Percentiles rank a stretch among this genome's conserved stretches.
These are phyloP conservation scores for Ophiostoma quercus DNA, from an alignment of 2,329 filamentous ascomycete genomes.

Conservation along the genomic window DNA sequence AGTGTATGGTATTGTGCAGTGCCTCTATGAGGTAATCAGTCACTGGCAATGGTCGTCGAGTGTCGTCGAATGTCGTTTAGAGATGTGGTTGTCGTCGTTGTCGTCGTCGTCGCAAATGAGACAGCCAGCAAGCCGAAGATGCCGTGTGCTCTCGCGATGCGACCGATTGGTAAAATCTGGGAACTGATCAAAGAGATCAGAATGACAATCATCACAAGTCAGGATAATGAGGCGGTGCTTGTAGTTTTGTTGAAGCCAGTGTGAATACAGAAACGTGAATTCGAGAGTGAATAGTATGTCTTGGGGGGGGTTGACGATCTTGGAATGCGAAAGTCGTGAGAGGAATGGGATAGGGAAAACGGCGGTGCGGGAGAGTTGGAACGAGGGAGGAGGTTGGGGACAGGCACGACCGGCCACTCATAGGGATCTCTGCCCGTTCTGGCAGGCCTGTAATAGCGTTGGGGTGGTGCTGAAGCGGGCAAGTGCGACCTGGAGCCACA, in stretches of 20 bases:
- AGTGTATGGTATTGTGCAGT: background rate
- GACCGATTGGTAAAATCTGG: background rate
- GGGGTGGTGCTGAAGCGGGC: conserved; percentile 14
- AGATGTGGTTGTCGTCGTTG: background rate
- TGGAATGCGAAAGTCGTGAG: conserved; percentile 16
- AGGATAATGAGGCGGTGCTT: conserved; percentile 9
- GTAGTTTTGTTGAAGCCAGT: conserved; percentile 15
- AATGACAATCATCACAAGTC: background rate
- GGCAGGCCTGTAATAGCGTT: conserved; percentile 13
- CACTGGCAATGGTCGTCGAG: background rate
- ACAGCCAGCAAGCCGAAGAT: conserved; percentile 12
- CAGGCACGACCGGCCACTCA: conserved; percentile 24
- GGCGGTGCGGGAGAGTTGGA: conserved; percentile 18
- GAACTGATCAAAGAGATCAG: background rate
- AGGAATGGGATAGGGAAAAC: conserved; percentile 19
- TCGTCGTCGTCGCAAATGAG: background rate
- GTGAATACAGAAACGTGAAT: conserved; percentile 10
- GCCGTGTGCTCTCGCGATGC: conserved; percentile 14
- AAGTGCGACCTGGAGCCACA: conserved; percentile 14
- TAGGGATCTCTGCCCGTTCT: conserved; percentile 10
- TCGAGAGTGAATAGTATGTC: background rate
- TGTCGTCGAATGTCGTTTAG: background rate
- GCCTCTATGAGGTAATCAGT: background rate
- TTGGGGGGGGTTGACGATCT: conserved; percentile 19
- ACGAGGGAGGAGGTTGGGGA: conserved; percentile 24